Base-by-base conservation (phyloP, 2,329 filamentous ascomycete species). In the Xylaria digitata region DNA sequence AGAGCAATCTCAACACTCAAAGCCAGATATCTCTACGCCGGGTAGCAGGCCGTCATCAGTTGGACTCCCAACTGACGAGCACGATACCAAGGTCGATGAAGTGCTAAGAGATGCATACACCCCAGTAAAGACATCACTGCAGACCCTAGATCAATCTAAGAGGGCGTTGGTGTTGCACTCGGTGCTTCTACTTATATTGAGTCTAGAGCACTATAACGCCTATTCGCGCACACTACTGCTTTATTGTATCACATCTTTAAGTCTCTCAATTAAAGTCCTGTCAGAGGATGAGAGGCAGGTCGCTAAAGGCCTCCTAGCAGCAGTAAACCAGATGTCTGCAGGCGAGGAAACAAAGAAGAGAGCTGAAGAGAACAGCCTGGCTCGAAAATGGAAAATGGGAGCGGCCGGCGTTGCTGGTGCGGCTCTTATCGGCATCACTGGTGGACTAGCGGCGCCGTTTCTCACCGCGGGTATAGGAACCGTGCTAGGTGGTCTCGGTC, bases 381-480 rank as follows among this genome's bases (percentile, higher is more conserved):
- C 86, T 21, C 85, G 90, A 26, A 89, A 89, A 75, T 92, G 89
- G 87, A 94, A 94, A 76, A 88, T 93, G 48, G 89, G 90, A 6
- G 72, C 74, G 2, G 76, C 74, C 26, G 76, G 75, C 1, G 72
- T 76, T 2, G 76, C 75, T 6, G 75, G 75, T 5, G 88, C 89
- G 11, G 87, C 89, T 0, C 80, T 93, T 1, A 90, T 94, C 42
- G 92, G 91, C 1, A 85, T 92, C 3, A 92, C 90, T 0, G 91
- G 91, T 32, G 91, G 91, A 37, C 85, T 97, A 2, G 92, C 93
- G 6, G 89, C 92, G 0, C 91, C 94, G 0, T 82, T 98, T 2
- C 87, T 94, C 15, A 91, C 91, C 23, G 93, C 92, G 6, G 93
- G 93, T 0, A 84, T 98, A 37, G 94, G 94, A 21, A 89, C 89